A percentile compares a stretch with the other conserved stretches of the same genome.
Evolutionary conservation across 306 rosid genomes (phyloP).

Genomic region (Lagenaria siceraria): DNA sequence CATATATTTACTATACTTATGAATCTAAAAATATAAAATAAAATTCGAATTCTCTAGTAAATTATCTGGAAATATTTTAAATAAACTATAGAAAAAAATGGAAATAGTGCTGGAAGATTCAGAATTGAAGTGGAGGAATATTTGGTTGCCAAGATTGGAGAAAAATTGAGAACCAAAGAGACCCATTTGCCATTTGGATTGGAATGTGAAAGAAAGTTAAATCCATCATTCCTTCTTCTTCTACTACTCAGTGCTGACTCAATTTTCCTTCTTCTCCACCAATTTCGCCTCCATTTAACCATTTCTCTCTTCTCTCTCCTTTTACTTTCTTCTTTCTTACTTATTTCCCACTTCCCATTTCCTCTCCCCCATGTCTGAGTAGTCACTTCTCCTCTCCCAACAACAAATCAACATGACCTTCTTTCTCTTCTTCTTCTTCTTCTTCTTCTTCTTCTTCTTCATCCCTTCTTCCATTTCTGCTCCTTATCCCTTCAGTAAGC

Average conservation of each 20-base stretch:
- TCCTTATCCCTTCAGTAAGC: constrained; percentile 38
- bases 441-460: not conserved
- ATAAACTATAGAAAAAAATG: too few species aligned
- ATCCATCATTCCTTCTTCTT: not conserved
- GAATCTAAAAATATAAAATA: too few species aligned
- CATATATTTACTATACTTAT: too few species aligned
- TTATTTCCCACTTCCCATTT: not conserved
- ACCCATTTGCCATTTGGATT: too few species aligned
- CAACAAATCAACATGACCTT: not conserved
- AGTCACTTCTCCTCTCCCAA: not conserved
- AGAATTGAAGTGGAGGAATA: too few species aligned
- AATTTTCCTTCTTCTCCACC: constrained; percentile 26
- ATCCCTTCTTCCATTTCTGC: constrained; percentile 1
- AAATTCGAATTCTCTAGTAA: too few species aligned
- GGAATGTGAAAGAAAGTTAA: not conserved
- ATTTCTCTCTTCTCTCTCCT: not conserved
- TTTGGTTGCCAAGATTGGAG: too few species aligned
- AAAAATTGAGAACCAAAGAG: too few species aligned
- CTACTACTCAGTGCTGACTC: not conserved
- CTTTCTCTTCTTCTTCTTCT: not conserved
- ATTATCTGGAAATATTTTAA: too few species aligned
- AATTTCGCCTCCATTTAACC: constrained; percentile 23
- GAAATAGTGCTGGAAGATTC: too few species aligned
- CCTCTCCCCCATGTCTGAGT: not conserved
- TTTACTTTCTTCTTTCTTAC: not conserved